Evolutionary conservation across 768 basidiomycete genomes (phyloP).

Genomic region (Serendipita sp.): DNA sequence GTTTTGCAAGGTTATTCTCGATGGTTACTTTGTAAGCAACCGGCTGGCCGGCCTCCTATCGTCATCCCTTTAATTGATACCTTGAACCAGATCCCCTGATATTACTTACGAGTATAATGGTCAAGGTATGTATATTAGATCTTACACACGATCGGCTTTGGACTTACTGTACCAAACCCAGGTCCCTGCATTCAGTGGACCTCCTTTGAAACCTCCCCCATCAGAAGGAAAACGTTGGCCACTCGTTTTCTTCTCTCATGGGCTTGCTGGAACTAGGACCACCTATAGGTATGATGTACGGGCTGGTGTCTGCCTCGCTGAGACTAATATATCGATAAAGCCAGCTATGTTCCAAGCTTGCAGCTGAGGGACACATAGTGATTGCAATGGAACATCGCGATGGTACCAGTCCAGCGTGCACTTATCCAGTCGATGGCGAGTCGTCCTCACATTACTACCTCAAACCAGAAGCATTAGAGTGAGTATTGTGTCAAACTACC

Average conservation of each 20-base stretch:
- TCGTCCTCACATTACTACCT: slow-evolving; percentile 30
- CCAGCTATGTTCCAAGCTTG: slow-evolving; percentile 55
- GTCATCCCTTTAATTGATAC: not conserved
- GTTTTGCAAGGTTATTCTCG: not conserved
- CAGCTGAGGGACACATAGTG: slow-evolving; percentile 65
- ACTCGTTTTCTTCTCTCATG: slow-evolving; percentile 72
- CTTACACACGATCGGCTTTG: not conserved
- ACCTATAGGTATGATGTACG: slow-evolving; percentile 39
- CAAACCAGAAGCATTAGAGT: slow-evolving; percentile 32
- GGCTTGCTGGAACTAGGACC: slow-evolving; percentile 55
- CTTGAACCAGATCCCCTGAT: slow-evolving; percentile 25
- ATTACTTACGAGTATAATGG: slow-evolving; percentile 31
- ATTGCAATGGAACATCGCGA: slow-evolving; percentile 73
- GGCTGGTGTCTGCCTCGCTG: not conserved
- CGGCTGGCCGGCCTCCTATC: not conserved
- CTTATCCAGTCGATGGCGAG: slow-evolving; percentile 22
- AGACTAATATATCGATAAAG: slow-evolving; percentile 17
- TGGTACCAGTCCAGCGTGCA: slow-evolving; percentile 45
- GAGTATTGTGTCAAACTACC: slow-evolving; percentile 9
- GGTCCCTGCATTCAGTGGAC: slow-evolving; percentile 40
- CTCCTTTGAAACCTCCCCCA: slow-evolving; percentile 29
- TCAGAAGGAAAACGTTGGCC: slow-evolving; percentile 35
- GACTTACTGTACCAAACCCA: slow-evolving; percentile 19
- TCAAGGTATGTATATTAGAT: slow-evolving; percentile 24
- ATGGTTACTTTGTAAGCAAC: slow-evolving; percentile 13